These are phyloP conservation scores for Trichoderma virens DNA, from an alignment of 495 filamentous ascomycete species.

Conservation along the genomic window DNA sequence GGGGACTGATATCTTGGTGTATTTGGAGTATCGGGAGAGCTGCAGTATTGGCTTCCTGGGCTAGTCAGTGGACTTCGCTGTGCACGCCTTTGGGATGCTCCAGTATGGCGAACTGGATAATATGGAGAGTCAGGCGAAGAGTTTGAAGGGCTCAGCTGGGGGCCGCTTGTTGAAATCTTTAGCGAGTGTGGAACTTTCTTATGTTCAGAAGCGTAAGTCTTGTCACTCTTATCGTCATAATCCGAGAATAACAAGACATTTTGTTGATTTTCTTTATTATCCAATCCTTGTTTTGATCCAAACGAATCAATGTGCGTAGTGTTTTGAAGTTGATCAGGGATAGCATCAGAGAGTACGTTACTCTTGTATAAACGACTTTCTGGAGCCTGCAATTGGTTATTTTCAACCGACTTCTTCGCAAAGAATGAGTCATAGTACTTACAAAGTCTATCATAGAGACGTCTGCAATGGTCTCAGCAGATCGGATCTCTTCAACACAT, in stretches of 20 bases:
- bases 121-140: not conserved
- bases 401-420: not conserved
- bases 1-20: not conserved
- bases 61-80: not conserved
- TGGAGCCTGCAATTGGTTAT: not conserved
- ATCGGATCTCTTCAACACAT: slow-evolving; percentile 20
- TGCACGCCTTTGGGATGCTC: not conserved
- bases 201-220: not conserved
- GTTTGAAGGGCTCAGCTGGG: not conserved
- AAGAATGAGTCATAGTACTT: not conserved
- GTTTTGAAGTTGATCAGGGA: not conserved
- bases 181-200: not conserved
- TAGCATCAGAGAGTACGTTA: not conserved
- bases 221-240: not conserved
- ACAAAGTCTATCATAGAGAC: not conserved
- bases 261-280: not conserved
- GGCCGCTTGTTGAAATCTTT: not conserved
- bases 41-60: not conserved
- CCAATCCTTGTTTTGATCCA: not conserved
- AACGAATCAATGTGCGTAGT: not conserved
- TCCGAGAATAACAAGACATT: not conserved
- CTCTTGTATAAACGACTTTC: not conserved
- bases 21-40: not conserved
- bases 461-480: slow-evolving; percentile 11
- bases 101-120: not conserved